A percentile compares a stretch with the other conserved stretches of the same genome.
Evolutionary conservation across 2,329 filamentous ascomycete species (phyloP).

Genomic region (Penicillium aurantiogriseum): DNA sequence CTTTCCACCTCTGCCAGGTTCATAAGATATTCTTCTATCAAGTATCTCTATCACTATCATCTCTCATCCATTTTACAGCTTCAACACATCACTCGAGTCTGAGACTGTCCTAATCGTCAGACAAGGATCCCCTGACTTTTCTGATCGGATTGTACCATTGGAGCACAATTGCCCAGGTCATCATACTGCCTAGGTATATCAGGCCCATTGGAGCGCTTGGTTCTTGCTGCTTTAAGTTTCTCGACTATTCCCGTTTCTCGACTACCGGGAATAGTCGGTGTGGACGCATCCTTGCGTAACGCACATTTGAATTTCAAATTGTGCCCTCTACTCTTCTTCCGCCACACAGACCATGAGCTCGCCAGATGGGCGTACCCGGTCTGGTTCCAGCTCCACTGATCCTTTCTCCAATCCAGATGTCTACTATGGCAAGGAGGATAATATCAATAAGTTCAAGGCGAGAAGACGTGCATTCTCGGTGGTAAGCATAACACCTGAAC

Average conservation of each 20-base stretch:
- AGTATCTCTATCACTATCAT: neutral
- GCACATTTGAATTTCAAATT: constrained; percentile 18
- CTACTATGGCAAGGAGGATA: constrained; percentile 58
- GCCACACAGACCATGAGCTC: constrained; percentile 39
- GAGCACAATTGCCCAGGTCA: neutral
- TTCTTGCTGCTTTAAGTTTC: constrained; percentile 6
- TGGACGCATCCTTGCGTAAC: constrained; percentile 19
- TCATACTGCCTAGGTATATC: constrained; percentile 1
- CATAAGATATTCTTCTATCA: neutral
- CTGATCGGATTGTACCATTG: neutral
- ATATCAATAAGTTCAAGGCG: constrained; percentile 46
- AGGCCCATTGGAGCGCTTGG: neutral
- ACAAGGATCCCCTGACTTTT: neutral
- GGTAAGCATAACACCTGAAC: constrained; percentile 41
- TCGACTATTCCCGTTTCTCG: constrained; percentile 1
- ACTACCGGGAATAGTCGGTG: constrained; percentile 21
- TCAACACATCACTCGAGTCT: neutral
- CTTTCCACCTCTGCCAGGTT: constrained; percentile 6
- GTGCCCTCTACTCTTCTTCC: constrained; percentile 8
- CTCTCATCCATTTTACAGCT: neutral
- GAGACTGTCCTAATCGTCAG: neutral
- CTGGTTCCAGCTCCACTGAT: constrained; percentile 51
- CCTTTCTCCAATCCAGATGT: constrained; percentile 58
- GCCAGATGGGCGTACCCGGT: constrained; percentile 39
- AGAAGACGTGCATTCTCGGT: constrained; percentile 56